A percentile compares a stretch with the other conserved stretches of the same genome.
Evolutionary conservation across 2,329 filamentous ascomycete species (phyloP).

Genomic region (Elsinoe australis): DNA sequence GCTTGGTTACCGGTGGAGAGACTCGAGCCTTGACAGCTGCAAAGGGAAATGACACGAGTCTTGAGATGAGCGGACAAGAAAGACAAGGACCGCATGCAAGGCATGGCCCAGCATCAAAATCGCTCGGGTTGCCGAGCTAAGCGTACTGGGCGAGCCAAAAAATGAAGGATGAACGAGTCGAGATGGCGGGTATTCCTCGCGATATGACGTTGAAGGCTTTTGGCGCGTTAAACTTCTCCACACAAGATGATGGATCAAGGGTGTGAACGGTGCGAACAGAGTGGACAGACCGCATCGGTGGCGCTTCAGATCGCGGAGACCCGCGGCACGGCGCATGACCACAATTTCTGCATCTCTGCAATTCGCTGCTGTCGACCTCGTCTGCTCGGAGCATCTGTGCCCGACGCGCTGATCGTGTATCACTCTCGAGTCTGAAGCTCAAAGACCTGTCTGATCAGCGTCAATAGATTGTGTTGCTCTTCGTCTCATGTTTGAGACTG

Average conservation of each 20-base stretch:
- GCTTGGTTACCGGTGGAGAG: background rate
- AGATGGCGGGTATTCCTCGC: conserved; percentile 1
- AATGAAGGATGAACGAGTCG: background rate
- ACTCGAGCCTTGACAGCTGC: background rate
- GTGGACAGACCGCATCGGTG: background rate
- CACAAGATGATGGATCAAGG: background rate
- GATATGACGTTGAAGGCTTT: conserved; percentile 13
- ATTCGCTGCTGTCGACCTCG: no score
- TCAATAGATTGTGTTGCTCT: background rate
- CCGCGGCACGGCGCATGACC: background rate
- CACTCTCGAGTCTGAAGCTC: no score
- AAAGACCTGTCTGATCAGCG: background rate
- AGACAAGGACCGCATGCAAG: background rate
- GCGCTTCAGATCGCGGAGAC: conserved; percentile 9
- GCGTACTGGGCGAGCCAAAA: conserved; percentile 10
- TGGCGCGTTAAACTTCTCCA: background rate
- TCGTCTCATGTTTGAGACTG: background rate
- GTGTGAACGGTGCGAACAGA: no score
- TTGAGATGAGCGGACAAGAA: no score
- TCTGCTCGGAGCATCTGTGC: no score
- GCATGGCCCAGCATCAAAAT: background rate
- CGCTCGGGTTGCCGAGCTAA: background rate
- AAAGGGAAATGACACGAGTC: background rate
- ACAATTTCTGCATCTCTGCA: background rate
- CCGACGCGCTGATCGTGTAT: no score